Evolutionary conservation across 495 filamentous ascomycete species (phyloP).

Genomic region (Cercophora samala): DNA sequence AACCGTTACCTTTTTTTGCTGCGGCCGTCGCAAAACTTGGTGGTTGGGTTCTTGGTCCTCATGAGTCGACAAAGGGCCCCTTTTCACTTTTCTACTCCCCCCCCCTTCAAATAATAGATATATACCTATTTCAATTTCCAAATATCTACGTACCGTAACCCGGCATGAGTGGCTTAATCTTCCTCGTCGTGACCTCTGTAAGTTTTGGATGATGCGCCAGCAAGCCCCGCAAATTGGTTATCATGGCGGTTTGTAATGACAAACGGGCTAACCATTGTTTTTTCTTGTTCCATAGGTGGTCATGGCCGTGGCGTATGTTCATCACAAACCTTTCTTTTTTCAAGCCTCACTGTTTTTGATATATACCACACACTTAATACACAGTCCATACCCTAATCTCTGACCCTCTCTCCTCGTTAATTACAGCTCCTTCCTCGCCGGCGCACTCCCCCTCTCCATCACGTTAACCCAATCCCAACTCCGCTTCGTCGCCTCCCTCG

Average conservation of each 20-base stretch:
- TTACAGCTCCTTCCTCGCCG: conserved; percentile 86
- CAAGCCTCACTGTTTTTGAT: no score
- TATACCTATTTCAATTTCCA: not conserved
- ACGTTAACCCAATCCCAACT: conserved; percentile 84
- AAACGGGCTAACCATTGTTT: conserved; percentile 21
- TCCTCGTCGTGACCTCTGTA: conserved; percentile 24
- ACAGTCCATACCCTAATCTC: conserved; percentile 8
- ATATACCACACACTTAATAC: no score
- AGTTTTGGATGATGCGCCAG: conserved; percentile 8
- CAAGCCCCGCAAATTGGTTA: not conserved
- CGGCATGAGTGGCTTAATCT: conserved; percentile 18
- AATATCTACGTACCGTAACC: not conserved
- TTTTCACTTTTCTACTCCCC: not conserved
- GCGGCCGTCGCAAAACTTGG: not conserved
- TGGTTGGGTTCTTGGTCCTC: not conserved
- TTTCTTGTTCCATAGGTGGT: conserved; percentile 52
- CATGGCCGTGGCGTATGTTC: conserved; percentile 88
- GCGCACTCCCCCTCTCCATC: conserved; percentile 87
- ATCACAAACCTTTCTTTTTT: conserved; percentile 6
- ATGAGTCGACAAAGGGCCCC: conserved; percentile 12
- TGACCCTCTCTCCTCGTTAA: conserved; percentile 16
- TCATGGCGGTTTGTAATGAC: conserved; percentile 1
- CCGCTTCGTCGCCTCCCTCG: conserved; percentile 84
- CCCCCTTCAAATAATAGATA: not conserved
- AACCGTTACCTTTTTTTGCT: not conserved